Base-by-base conservation (phyloP, 768 basidiomycete species). In the Gelatoporia subvermispora region DNA sequence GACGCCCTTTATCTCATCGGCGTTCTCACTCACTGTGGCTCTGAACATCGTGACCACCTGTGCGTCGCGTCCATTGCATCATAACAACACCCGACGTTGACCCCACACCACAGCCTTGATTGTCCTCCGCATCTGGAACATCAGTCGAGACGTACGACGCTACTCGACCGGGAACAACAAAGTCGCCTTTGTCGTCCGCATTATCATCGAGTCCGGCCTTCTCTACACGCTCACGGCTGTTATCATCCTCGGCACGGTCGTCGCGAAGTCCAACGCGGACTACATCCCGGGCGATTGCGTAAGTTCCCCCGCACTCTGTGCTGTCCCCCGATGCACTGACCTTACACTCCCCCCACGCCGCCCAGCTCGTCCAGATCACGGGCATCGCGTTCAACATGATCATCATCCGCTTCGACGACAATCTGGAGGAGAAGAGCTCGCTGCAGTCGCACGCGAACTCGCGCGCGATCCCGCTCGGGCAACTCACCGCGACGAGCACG, bases 21-120 rank as follows among this genome's bases (percentile, higher is more conserved):
- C n/a, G 8, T 22, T 18, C 17, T 18, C 36, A 13, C 13, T 46
- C 7, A 46, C 45, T 4, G 13, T 46, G 18, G 20, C 34, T 4
- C 16, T 20, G 11, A 46, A 46, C 21, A n/a, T 46, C 8, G 10
- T 35, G 9, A 20, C 17, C 16, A 46, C 45, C 21, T 35, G 45
- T 46, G 21, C 20, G 31, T 46, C 24, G 9, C 21, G n/a, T n/a
- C n/a, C 34, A 25, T n/a, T n/a, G n/a, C n/a, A n/a, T 21, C n/a
- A 7, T 16, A 23, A 15, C 15, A 25, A 15, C 17, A 16, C n/a
- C 23, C 22, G 24, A n/a, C 43, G 3, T 7, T 10, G 15, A n/a
- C n/a, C n/a, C n/a, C n/a, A n/a, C n/a, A n/a, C n/a, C n/a, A n/a
- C 16, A 46, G 45, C 23, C 22, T 18, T 46, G 35, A 46, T 46